Evolutionary conservation across 768 basidiomycete genomes (phyloP), one percentile per base, ranked within the genome.

Genomic region (Harrya chromipes): DNA sequence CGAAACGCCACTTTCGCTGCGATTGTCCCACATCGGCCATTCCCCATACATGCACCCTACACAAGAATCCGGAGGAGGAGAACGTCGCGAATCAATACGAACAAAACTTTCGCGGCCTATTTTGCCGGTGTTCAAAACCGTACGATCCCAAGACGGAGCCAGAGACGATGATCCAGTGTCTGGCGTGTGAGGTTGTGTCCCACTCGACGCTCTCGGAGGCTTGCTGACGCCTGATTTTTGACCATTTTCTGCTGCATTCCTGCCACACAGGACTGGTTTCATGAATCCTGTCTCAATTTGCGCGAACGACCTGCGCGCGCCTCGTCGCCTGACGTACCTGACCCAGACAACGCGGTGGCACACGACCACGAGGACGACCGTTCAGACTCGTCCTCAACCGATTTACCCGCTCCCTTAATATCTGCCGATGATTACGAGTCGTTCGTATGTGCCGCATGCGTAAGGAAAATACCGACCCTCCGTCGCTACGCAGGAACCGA

Each of bases 161-260:
- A 51, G 90, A 93, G 70, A 87, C 89, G 3, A 93, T 93, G 90
- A 84, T 92, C 26, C 90, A 93, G 70, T 93, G 90, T 64, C 69
- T 92, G 45, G 72, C 82, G 16, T 93, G 90, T 67, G 90, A 93
- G 77, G 90, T 91, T 55, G 48, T 51, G 24, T 41, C 21, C 21
- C 4, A 23, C 2, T 27, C 29, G 16, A 10, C 17, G 14, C 4
- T 21, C 7, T 21, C 16, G 17, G 19, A 24, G 5, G 4, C 23
- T 38, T 16, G 9, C 39, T 65, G 43, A 62, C 42, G 6, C 6
- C 23, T 24, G 11, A 11, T 29, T 13, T 13, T 29, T 29, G 10
- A 13, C 12, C 29, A 11, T 29, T 29, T 13, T 11, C 2, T 13
- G 29, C 5, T 29, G 8, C 26, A 4, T 23, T 38, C 23, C 3